Percentiles rank a stretch among this genome's conserved stretches.
These are phyloP conservation scores for Fusarium citri DNA, from an alignment of 2,329 filamentous ascomycete species.

Conservation along the genomic window DNA sequence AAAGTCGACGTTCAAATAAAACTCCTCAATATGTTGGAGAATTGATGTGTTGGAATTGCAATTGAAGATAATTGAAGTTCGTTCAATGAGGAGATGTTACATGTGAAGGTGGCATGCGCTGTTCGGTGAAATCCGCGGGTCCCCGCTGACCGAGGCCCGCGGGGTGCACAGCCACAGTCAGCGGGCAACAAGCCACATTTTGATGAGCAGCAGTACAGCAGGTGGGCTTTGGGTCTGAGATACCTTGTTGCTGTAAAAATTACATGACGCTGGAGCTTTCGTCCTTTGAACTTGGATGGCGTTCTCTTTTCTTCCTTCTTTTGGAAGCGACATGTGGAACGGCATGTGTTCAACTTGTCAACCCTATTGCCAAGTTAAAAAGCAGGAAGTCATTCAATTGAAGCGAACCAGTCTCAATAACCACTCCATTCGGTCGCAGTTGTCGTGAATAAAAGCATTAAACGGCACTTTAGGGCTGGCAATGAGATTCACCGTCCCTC, in stretches of 20 bases:
- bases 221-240: no score
- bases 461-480: neutral
- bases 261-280: no score
- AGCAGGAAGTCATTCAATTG: no score
- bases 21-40: neutral
- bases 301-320: no score
- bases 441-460: rapidly evolving
- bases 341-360: no score
- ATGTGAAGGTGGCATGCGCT: neutral
- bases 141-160: neutral
- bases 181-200: neutral
- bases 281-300: no score
- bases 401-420: no score
- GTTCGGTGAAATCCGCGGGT: neutral
- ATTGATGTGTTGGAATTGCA: neutral
- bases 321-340: no score
- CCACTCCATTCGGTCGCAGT: no score
- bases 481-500: neutral
- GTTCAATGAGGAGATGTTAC: neutral
- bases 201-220: neutral
- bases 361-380: no score
- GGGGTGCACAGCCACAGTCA: neutral
- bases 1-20: rapidly evolving
- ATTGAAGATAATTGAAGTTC: neutral
- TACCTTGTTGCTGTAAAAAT: no score